These are phyloP conservation scores for Haplosporangium sp. DNA, from an alignment of 371 early-diverging fungal genomes.

Conservation along the genomic window DNA sequence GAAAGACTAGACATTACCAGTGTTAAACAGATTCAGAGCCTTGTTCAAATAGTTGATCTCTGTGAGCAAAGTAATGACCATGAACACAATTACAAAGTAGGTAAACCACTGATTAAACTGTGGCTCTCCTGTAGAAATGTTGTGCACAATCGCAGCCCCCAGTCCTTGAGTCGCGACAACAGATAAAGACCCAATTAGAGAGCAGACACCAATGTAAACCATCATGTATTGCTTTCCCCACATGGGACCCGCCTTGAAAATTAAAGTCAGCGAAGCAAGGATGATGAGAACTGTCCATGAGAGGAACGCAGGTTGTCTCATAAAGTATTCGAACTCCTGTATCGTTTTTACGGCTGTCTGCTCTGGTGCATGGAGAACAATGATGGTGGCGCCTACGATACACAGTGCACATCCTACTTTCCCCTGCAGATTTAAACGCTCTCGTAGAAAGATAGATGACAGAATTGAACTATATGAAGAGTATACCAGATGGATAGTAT, in stretches of 20 bases:
- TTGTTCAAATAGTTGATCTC: slow-evolving; percentile 98
- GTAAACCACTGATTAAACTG: slow-evolving; percentile 91
- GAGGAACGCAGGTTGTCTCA: slow-evolving; percentile 85
- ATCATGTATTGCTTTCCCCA: slow-evolving; percentile 91
- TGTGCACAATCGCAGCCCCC: slow-evolving; percentile 90
- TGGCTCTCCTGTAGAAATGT: slow-evolving; percentile 83
- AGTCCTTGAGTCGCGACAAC: slow-evolving; percentile 96
- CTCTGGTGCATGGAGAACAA: slow-evolving; percentile 93
- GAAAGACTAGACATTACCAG: slow-evolving; percentile 49
- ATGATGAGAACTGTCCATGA: slow-evolving; percentile 78
- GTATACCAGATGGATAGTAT: background rate
- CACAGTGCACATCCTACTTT: slow-evolving; percentile 93
- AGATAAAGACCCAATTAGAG: slow-evolving; percentile 91
- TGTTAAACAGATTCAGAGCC: slow-evolving; percentile 93
- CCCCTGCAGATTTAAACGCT: slow-evolving; percentile 87
- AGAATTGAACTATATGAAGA: slow-evolving; percentile 78
- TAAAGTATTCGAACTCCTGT: slow-evolving; percentile 81
- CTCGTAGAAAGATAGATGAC: slow-evolving; percentile 91
- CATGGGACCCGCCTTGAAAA: slow-evolving; percentile 84
- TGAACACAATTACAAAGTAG: slow-evolving; percentile 83
- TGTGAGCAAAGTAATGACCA: slow-evolving; percentile 83
- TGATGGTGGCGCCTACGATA: slow-evolving; percentile 90
- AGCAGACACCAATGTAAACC: slow-evolving; percentile 89
- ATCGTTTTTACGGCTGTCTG: slow-evolving; percentile 84
- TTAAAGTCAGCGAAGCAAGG: slow-evolving; percentile 67